Evolutionary conservation across 2,329 filamentous ascomycete species (phyloP).

Genomic region (Hysterium pulicare): DNA sequence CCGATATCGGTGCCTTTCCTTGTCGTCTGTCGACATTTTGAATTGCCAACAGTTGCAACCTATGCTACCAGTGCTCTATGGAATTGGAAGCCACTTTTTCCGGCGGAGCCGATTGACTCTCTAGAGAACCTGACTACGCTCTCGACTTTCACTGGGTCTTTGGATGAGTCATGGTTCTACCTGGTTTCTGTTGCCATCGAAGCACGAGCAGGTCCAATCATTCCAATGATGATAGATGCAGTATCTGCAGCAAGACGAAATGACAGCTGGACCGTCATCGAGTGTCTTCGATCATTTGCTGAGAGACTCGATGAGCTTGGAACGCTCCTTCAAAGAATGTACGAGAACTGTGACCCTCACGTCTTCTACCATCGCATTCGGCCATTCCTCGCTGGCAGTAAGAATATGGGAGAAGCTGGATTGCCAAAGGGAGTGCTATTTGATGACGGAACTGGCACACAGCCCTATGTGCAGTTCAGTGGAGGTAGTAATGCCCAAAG

Average conservation of each 20-base stretch:
- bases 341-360: slow-evolving; percentile 90
- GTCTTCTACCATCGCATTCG: slow-evolving; percentile 95
- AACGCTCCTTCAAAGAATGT: slow-evolving; percentile 77
- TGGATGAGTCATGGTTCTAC: slow-evolving; percentile 99
- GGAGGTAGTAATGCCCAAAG: slow-evolving; percentile 97
- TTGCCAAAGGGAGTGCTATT: slow-evolving; percentile 85
- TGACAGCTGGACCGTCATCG: slow-evolving; percentile 68
- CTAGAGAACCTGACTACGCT: slow-evolving; percentile 86
- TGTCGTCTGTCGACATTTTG: slow-evolving; percentile 70
- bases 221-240: slow-evolving; percentile 84
- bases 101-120: slow-evolving; percentile 74
- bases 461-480: slow-evolving; percentile 75
- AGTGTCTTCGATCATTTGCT: slow-evolving; percentile 76
- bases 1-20: slow-evolving; percentile 81
- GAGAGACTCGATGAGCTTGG: slow-evolving; percentile 85
- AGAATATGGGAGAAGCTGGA: slow-evolving; percentile 95
- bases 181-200: slow-evolving; percentile 94
- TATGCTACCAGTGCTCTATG: slow-evolving; percentile 90
- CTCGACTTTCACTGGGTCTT: slow-evolving; percentile 85
- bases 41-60: slow-evolving; percentile 88
- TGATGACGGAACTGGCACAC: slow-evolving; percentile 69
- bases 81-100: slow-evolving; percentile 94
- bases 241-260: slow-evolving; percentile 72
- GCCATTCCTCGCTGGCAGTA: slow-evolving; percentile 93
- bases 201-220: slow-evolving; percentile 79